A percentile compares a stretch with the other conserved stretches of the same genome.
Conservation (phyloP, 768 basidiomycete genomes). For the Podaxis sp. region DNA sequence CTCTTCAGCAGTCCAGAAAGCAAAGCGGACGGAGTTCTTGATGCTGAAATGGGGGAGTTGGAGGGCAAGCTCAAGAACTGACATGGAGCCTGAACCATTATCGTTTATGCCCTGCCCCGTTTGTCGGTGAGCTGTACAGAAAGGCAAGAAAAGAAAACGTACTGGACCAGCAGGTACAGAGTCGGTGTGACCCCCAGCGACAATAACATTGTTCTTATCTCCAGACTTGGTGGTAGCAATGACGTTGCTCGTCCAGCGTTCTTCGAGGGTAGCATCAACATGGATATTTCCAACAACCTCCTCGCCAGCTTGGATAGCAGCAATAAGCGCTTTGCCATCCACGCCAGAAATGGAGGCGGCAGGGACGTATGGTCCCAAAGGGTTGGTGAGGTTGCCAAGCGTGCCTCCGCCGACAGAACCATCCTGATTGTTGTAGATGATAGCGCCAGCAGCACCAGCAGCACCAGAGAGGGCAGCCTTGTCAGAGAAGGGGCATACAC, state of each 20-base stretch:
- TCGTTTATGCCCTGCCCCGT: constrained; percentile 29
- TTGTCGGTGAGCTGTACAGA: not conserved
- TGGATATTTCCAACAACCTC: constrained; percentile 24
- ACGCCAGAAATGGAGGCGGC: constrained; percentile 23
- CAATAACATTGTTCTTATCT: constrained; percentile 26
- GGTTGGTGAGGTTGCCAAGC: constrained; percentile 20
- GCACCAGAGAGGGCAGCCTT: constrained; percentile 27
- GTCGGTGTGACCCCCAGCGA: constrained; percentile 29
- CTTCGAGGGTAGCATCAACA: constrained; percentile 24
- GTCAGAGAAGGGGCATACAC: constrained; percentile 26
- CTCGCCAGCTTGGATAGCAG: constrained; percentile 21
- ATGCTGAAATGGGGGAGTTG: constrained; percentile 25
- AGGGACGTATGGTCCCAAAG: constrained; percentile 27
- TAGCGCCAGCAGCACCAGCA: constrained; percentile 24
- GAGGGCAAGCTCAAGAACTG: constrained; percentile 27
- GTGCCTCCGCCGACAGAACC: constrained; percentile 23
- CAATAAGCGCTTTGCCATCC: constrained; percentile 23
- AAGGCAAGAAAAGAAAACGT: constrained; percentile 7
- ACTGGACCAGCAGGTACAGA: constrained; percentile 31
- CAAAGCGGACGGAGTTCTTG: constrained; percentile 31
- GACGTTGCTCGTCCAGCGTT: constrained; percentile 26
- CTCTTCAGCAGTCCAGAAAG: constrained; percentile 33
- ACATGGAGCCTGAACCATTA: constrained; percentile 28
- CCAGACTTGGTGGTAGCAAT: constrained; percentile 29
- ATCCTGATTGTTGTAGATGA: constrained; percentile 29